These are phyloP conservation scores for Tarenaya hassleriana DNA, from an alignment of 345 rosid genomes.

Conservation along the genomic window DNA sequence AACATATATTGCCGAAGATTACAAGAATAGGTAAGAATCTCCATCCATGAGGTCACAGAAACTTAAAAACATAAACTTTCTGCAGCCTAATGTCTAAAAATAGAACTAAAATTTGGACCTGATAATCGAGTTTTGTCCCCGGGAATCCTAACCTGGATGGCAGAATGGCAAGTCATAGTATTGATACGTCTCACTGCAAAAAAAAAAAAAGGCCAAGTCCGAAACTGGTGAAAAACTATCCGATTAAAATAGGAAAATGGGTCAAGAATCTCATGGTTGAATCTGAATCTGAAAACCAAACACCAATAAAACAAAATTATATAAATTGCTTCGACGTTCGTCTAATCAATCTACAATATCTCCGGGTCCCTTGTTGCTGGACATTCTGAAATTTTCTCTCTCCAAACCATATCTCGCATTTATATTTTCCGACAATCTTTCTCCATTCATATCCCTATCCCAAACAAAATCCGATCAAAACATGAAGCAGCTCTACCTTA, in stretches of 20 bases:
- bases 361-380: too few species aligned
- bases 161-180: slow-evolving; percentile 79
- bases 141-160: slow-evolving; percentile 63
- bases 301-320: too few species aligned
- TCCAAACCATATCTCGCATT: slow-evolving; percentile 10
- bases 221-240: too few species aligned
- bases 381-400: too few species aligned
- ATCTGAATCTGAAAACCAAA: too few species aligned
- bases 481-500: too few species aligned
- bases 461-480: slow-evolving; percentile 1
- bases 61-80: slow-evolving; percentile 1
- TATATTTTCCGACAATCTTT: slow-evolving; percentile 13
- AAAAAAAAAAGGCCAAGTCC: slow-evolving; percentile 3
- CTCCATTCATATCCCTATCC: background rate
- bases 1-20: too few species aligned
- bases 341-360: too few species aligned
- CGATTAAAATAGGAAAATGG: too few species aligned
- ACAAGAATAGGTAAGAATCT: background rate
- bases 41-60: slow-evolving; percentile 1
- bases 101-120: slow-evolving; percentile 13
- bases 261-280: too few species aligned
- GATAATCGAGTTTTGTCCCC: slow-evolving; percentile 10
- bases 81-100: slow-evolving; percentile 4
- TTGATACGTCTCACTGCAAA: slow-evolving; percentile 75
- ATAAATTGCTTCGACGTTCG: too few species aligned